Evolutionary conservation across 306 rosid genomes (phyloP), one percentile per base, ranked within the genome.

Genomic region (Neltuma alba): DNA sequence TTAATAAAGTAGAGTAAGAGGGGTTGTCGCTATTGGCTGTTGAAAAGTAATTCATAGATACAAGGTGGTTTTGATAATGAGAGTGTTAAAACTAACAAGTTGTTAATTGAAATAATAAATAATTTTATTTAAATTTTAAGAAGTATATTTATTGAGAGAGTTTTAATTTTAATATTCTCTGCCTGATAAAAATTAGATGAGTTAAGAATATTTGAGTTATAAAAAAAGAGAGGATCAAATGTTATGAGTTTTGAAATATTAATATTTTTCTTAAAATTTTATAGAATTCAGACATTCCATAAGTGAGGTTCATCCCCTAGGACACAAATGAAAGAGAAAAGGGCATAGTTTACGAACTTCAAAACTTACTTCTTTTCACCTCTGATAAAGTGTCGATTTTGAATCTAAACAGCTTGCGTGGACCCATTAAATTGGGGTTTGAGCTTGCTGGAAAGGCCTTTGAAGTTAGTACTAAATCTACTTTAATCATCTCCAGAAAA

Each of bases 341-440:
- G 7, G 50, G 8, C 3, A 37, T 7, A 64, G 12, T 77, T 28
- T 52, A 61, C 42, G 3, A 5, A 64, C 67, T 33, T 15, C 34
- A 67, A 77, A 36, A 38, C 21, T 2, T 69, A 55, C 37, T 13
- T 45, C 15, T 6, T 48, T n/a, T 74, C 37, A 12, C 37, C 36
- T 36, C 75, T 37, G 11, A 38, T 15, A 14, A 40, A 2, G 40
- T 57, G 54, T 25, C 37, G 0, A 10, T 20, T 72, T 72, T 52
- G 33, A n/a, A 52, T 34, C 66, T 2, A 13, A 54, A n/a, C 78
- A 23, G 40, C 54, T 79, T 33, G 41, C 15, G 82, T 71, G 42
- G 72, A 70, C 64, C 48, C 71, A 42, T 16, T 31, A 21, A 70
- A 70, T 36, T 1, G 37, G 72, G n/a, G 62, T 79, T 60, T 57